Evolutionary conservation across 495 filamentous ascomycete genomes (phyloP), one percentile per base, ranked within the genome.

Genomic region (Podospora appendiculata): DNA sequence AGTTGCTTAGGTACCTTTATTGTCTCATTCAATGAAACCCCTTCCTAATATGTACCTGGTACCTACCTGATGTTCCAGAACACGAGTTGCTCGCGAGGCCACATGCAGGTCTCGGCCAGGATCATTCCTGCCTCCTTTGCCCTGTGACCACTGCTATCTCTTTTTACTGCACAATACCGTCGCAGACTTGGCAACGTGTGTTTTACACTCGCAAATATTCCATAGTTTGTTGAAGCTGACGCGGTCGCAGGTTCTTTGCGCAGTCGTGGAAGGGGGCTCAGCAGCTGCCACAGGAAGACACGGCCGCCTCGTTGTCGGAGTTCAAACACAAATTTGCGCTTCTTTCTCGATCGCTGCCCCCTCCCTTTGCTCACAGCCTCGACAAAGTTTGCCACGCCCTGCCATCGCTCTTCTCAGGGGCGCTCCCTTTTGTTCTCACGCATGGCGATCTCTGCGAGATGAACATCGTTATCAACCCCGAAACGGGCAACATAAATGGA

Each of bases 361-460:
- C 2, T 4, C 36, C 3, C 7, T 38, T 4, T 13, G 36, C 9
- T 10, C 13, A 10, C 10, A 3, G 10, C 7, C 10, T 38, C 36
- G 36, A 2, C 36, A 38, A 38, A 38, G 36, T 38, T 3, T 13
- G 2, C 10, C 10, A 13, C 2, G 2, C 1, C 13, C 36, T 38
- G 9, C 36, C 36, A 1, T 11, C 13, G 36, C 36, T 38, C 36
- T 13, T 10, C 13, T 38, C 36, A 10, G 36, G 36, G 7, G 36
- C 9, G 7, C 36, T 11, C 2, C 36, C 36, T 2, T 10, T 70
- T 35, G 69, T 72, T 54, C 64, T 78, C 16, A 71, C 49, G 13
- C 70, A 77, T 56, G 54, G 54, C 35, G 76, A 78, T 56, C 69
- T 79, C 36, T 60, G 51, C 42, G 59, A 66, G 57, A 77, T 71